Base-by-base conservation (phyloP, 176 grass and related monocot species). In the Luzula sylvatica region DNA sequence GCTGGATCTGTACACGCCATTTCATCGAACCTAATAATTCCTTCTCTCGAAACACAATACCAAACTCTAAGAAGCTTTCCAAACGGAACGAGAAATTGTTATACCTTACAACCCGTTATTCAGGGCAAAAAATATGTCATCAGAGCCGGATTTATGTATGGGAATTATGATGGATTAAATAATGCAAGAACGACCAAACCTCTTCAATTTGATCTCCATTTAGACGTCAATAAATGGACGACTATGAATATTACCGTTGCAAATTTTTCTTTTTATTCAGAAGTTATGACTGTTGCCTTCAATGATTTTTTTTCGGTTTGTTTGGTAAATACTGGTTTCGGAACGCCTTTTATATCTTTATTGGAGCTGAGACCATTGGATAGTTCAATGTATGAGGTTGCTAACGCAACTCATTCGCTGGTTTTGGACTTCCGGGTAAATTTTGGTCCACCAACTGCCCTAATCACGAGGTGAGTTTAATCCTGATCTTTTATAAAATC, bases 301-400 rank as follows among this genome's bases (percentile, higher is more conserved):
- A 32, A 27, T 2, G 27, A 72, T 23, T 42, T 23, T 2, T 1
- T 54, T 12, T 68, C 54, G 0, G 53, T 78, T 60, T 78, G 75
- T 12, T 25, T 78, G 20, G 26, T 60, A 18, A 52, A 67, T 12
- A 72, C 26, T 11, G 35, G 53, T 2, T 11, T 1, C 1, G 65
- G 56, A 14, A 65, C 18, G 21, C 66, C 74, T 0, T 70, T 77
- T 17, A 65, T 77, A 38, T 77, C 74, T 7, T 55, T 38, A 3
- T 40, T 77, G n/a, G 74, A 77, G 53, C 19, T 70, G 56, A 70
- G 74, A 26, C 74, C 17, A 3, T 12, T 77, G 2, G 40, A 65
- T 13, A 24, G 11, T 2, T 44, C 23, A 22, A 9, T 72, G 7
- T 72, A 79, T 46, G 13, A 21, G 3, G 13, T 45, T 5, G 38